Evolutionary conservation across 345 rosid species (phyloP), one percentile per base, ranked within the genome.

Genomic region (Isatis tinctoria): DNA sequence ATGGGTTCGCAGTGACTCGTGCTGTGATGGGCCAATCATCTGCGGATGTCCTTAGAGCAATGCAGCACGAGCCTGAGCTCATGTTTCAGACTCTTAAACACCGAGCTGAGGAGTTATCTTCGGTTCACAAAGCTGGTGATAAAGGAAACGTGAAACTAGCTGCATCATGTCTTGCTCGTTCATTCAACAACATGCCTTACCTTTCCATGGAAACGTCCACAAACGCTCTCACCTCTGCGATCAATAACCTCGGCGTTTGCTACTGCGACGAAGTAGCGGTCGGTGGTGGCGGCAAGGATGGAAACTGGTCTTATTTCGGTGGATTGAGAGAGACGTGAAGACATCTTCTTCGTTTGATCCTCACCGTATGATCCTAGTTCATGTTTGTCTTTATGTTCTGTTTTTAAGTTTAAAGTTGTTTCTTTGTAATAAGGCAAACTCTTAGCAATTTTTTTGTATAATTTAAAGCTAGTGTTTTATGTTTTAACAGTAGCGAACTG

Each of bases 51-150:
- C 98, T 94, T 79, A 85, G 97, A 30, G 89, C 84, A 47, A 82
- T 90, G 97, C 97, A 86, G 85, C 95, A 91, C 48, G 95, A 94
- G 91, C 98, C 98, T 18, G 89, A 88, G 84, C 90, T 94, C 74
- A 94, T 94, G 97, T 85, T 85, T 63, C 80, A 91, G 86, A 88
- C 96, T 9, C 91, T 94, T 70, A 87, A 89, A 87, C 90, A 88
- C 82, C 88, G 98, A 4, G 96, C 90, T 0, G 95, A 86, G 62
- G 90, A 80, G 70, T 75, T 51, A 32, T 75, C 79, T 27, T 85
- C 75, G 4, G 71, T 58, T 37, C 12, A 27, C 37, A 77, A 77
- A 40, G 67, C 77, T 14, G 60, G 77, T 32, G 80, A 54, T 61
- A 51, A 61, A 5, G 75, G 72, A 33, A 82, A 76, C 27, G 82